Evolutionary conservation across 768 basidiomycete genomes (phyloP).

Genomic region (Phallus indusiatus): DNA sequence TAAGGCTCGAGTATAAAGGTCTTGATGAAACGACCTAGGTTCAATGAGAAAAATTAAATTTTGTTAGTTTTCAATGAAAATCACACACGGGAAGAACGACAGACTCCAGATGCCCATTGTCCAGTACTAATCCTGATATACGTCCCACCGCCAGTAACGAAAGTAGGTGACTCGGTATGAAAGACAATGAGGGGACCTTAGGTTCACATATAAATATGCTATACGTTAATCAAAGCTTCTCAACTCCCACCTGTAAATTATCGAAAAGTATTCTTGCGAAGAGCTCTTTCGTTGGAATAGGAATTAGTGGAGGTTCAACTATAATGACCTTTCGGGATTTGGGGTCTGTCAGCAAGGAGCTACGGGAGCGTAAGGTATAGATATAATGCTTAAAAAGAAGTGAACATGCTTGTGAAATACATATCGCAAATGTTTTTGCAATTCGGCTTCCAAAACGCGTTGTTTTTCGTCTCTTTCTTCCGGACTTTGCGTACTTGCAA

Average conservation of each 20-base stretch:
- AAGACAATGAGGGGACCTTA: constrained; percentile 90
- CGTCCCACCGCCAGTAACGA: constrained; percentile 79
- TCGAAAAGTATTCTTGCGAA: constrained; percentile 82
- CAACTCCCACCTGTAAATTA: constrained; percentile 61
- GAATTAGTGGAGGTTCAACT: constrained; percentile 82
- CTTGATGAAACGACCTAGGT: constrained; percentile 80
- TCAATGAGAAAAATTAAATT: background rate
- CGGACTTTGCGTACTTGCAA: constrained; percentile 43
- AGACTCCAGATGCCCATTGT: constrained; percentile 88
- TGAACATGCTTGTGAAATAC: constrained; percentile 76
- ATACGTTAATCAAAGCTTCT: background rate
- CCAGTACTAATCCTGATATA: constrained; percentile 88
- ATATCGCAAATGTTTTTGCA: constrained; percentile 60
- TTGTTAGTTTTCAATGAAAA: background rate
- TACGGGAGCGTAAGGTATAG: constrained; percentile 25
- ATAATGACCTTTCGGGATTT: constrained; percentile 92
- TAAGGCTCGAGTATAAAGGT: constrained; percentile 74
- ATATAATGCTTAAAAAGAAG: constrained; percentile 9
- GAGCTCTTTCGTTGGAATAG: constrained; percentile 79
- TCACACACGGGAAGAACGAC: constrained; percentile 71
- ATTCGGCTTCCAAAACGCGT: constrained; percentile 53
- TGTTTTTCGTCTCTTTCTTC: constrained; percentile 64
- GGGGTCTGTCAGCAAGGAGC: constrained; percentile 88
- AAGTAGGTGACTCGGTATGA: constrained; percentile 81
- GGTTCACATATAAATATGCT: background rate